Percentiles rank a stretch among this genome's conserved stretches.
These are phyloP conservation scores for Lichtheimia ramosa DNA, from an alignment of 371 early-diverging fungal genomes.

Conservation along the genomic window DNA sequence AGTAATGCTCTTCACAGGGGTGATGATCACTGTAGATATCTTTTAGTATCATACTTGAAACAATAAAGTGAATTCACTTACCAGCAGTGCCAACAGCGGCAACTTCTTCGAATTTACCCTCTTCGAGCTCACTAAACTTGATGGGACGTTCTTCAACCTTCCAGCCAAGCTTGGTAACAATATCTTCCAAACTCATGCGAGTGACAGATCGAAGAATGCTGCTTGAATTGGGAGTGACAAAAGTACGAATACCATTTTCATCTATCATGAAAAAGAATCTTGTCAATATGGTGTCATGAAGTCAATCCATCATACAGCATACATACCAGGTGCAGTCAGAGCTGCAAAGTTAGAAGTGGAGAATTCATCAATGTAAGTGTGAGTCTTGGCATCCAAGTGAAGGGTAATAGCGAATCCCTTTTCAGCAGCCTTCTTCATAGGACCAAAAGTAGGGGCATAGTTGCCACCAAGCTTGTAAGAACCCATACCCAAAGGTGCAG, in stretches of 20 bases:
- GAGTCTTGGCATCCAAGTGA: constrained; percentile 71
- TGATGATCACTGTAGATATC: constrained; percentile 57
- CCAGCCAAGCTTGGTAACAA: constrained; percentile 71
- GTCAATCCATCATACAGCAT: neutral
- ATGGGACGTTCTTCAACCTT: constrained; percentile 60
- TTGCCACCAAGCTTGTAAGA: constrained; percentile 78
- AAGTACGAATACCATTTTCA: constrained; percentile 53
- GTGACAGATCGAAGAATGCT: constrained; percentile 75
- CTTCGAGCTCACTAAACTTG: constrained; percentile 56
- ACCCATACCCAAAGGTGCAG: constrained; percentile 65
- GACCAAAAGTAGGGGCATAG: constrained; percentile 67
- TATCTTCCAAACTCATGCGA: constrained; percentile 66
- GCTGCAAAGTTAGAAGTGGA: constrained; percentile 85
- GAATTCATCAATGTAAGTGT: constrained; percentile 76
- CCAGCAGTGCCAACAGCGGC: constrained; percentile 80
- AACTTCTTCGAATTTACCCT: constrained; percentile 67
- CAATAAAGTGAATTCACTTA: constrained; percentile 2
- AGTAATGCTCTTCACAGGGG: constrained; percentile 72
- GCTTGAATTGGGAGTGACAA: constrained; percentile 71
- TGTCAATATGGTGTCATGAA: neutral
- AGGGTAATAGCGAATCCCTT: constrained; percentile 71
- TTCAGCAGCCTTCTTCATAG: constrained; percentile 62
- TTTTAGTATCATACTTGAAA: neutral
- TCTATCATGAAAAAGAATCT: constrained; percentile 14
- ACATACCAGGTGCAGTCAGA: constrained; percentile 49